Percentiles rank a stretch among this genome's conserved stretches.
These are phyloP conservation scores for Sphaceloma murrayae DNA, from an alignment of 2,329 filamentous ascomycete genomes.

Conservation along the genomic window DNA sequence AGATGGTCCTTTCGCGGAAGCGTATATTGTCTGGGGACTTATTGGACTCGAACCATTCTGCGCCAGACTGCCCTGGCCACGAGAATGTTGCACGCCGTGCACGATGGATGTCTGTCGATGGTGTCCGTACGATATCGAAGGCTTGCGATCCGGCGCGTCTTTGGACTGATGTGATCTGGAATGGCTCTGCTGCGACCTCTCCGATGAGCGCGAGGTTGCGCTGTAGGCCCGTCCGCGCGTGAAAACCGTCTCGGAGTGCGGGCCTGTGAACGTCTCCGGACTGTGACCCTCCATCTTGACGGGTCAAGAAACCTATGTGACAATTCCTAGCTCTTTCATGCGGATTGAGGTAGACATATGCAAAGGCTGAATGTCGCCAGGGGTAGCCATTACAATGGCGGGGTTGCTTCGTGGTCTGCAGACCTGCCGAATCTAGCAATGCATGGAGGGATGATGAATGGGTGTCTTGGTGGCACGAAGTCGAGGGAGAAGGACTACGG, in stretches of 20 bases:
- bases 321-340: background rate
- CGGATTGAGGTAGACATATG: background rate
- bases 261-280: background rate
- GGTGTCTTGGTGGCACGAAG: too few relatives aligned
- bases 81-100: conserved; percentile 83
- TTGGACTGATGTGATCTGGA: conserved; percentile 31
- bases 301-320: background rate
- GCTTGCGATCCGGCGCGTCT: conserved; percentile 40
- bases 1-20: conserved; percentile 18
- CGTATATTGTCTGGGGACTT: conserved; percentile 73
- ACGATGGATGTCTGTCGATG: conserved; percentile 96
- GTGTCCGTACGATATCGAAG: conserved; percentile 62
- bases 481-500: too few relatives aligned
- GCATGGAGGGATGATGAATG: background rate
- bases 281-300: conserved; percentile 5
- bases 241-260: conserved; percentile 27
- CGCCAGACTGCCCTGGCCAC: conserved; percentile 80
- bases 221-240: conserved; percentile 40
- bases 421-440: background rate
- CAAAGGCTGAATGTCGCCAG: background rate
- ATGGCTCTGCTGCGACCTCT: conserved; percentile 33
- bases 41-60: conserved; percentile 68
- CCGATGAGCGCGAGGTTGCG: conserved; percentile 33
- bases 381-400: conserved; percentile 6
- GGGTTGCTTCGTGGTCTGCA: conserved; percentile 1